Evolutionary conservation across 257 asterid species (phyloP), one percentile per base, ranked within the genome.

Genomic region (Nicotiana obtusifolia): DNA sequence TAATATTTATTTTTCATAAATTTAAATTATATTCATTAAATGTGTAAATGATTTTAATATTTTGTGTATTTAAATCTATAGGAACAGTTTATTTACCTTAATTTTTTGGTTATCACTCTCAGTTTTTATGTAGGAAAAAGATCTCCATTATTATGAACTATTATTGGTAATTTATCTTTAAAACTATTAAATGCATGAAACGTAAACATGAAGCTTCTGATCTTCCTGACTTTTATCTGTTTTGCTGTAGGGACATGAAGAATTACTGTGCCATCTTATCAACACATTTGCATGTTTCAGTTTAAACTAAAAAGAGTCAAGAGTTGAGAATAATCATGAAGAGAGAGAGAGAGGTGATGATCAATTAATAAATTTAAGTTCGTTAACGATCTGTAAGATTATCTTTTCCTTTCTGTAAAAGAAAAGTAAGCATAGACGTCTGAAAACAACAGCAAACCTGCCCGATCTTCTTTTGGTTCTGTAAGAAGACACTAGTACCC

Each of bases 381-480:
- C 62, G 16, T 24, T 49, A 73, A 47, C 10, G 47, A 41, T 73
- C 41, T 47, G 4, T 24, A 49, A 49, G 61, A 75, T 41, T 49
- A 49, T 75, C 26, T 47, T 75, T 75, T 14, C 79, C 79, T 75
- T 75, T 24, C 79, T 75, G 79, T 49, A 75, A 75, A 75, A 75
- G 79, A 75, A 49, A 49, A 49, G 61, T 73, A 73, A 47, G 62
- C 79, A 24, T 49, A 24, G 62, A 49, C 16, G 26, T 49, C 11
- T 75, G 79, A 75, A 47, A 75, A 75, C 79, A 75, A 75, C 79
- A 75, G 8, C 61, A 75, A 47, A 75, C 62, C 28, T 26, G 28
- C 28, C 28, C 28, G 28, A 26, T 26, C 26, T 33, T 33, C 1
- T 19, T 16, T 66, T 31, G 24, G 33, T 33, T 4, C 52, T 67